These are phyloP conservation scores for Dactylellina drechsleri DNA, from an alignment of 2,329 filamentous ascomycete genomes.

Conservation along the genomic window DNA sequence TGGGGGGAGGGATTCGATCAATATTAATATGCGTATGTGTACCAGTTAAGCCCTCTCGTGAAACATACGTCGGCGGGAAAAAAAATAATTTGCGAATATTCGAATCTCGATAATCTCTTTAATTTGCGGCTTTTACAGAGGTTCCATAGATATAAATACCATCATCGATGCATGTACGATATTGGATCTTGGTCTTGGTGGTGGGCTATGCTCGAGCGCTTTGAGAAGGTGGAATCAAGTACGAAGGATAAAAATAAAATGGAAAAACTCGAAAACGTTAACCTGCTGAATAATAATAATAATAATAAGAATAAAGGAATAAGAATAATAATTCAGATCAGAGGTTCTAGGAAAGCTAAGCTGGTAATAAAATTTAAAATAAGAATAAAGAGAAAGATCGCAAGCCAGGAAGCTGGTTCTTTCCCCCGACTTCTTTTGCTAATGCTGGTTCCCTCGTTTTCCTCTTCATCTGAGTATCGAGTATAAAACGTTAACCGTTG, in stretches of 20 bases:
- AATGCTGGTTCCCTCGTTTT: no score
- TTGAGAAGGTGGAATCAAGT: conserved; percentile 42
- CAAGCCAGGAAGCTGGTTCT: conserved; percentile 7
- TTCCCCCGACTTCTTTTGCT: conserved; percentile 1
- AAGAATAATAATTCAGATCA: no score
- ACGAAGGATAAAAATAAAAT: conserved; percentile 3
- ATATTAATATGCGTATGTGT: no score
- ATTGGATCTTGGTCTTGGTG: neutral
- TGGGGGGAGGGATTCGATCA: no score
- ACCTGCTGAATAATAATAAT: no score
- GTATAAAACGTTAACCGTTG: no score
- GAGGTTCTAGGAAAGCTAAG: no score
- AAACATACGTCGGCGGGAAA: conserved; percentile 18
- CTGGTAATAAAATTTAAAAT: no score
- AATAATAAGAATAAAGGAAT: no score
- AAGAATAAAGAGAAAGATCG: conserved; percentile 4
- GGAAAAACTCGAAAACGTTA: conserved; percentile 12
- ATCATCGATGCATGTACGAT: conserved; percentile 1
- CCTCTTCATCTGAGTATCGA: no score
- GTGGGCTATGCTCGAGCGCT: conserved; percentile 50
- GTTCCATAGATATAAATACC: conserved; percentile 7
- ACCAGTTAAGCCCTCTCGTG: neutral
- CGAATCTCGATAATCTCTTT: conserved; percentile 8
- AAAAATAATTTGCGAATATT: no score
- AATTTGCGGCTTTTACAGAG: conserved; percentile 20